Evolutionary conservation across 495 filamentous ascomycete genomes (phyloP).

Genomic region (Echria macrotheca): DNA sequence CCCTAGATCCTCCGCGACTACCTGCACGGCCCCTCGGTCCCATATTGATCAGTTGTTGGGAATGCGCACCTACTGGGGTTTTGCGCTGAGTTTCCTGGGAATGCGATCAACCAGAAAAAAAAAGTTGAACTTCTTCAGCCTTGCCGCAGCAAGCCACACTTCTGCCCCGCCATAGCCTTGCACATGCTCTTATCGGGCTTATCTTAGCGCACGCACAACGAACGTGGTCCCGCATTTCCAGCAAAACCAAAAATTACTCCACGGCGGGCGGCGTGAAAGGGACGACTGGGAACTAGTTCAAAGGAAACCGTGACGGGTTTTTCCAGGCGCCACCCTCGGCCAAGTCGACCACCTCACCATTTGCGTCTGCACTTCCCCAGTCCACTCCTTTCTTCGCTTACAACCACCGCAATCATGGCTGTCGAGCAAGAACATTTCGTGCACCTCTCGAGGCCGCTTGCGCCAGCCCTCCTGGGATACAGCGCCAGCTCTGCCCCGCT

Average conservation of each 20-base stretch:
- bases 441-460: slow-evolving; percentile 88
- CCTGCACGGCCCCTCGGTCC: slow-evolving; percentile 27
- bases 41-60: slow-evolving; percentile 10
- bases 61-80: not conserved
- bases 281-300: slow-evolving; percentile 13
- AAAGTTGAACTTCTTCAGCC: slow-evolving; percentile 26
- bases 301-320: slow-evolving; percentile 13
- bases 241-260: slow-evolving; percentile 31
- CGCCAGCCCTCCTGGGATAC: slow-evolving; percentile 68
- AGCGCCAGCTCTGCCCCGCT: slow-evolving; percentile 82
- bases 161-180: slow-evolving; percentile 9
- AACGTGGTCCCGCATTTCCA: slow-evolving; percentile 27
- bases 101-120: slow-evolving; percentile 3
- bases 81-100: not conserved
- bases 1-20: slow-evolving; percentile 20
- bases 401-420: slow-evolving; percentile 60
- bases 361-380: not conserved
- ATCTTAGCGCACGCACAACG: slow-evolving; percentile 40
- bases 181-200: slow-evolving; percentile 24
- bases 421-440: slow-evolving; percentile 74
- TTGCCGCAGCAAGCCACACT: slow-evolving; percentile 15
- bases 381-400: slow-evolving; percentile 9
- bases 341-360: not conserved
- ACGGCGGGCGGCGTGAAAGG: slow-evolving; percentile 12
- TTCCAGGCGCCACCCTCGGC: slow-evolving; percentile 4